Percentiles rank a stretch among this genome's conserved stretches.
phyloP scores from a whole-genome alignment of 805 yeast species.

The Candida dajiaensis region DNA sequence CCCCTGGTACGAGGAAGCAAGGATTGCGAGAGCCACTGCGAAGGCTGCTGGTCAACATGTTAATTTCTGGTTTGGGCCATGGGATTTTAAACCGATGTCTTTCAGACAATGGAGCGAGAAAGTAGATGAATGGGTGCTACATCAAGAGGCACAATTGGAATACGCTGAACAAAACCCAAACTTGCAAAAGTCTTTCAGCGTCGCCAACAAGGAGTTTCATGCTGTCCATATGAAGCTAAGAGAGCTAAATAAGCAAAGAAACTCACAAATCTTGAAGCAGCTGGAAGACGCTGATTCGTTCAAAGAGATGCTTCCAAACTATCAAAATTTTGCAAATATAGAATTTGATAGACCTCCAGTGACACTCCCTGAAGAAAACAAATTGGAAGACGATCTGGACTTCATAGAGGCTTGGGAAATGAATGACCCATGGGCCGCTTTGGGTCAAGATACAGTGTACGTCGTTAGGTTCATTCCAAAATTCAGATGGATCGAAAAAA shows the following conservation, averaged over 20 bases:
- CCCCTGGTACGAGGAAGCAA: conserved; percentile 73
- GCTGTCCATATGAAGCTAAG: conserved; percentile 11
- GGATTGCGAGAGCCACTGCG: conserved; percentile 41
- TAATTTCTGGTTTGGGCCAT: conserved; percentile 65
- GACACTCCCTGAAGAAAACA: conserved; percentile 15
- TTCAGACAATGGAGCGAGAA: conserved; percentile 30
- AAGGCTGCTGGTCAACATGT: conserved; percentile 39
- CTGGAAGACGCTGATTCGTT: conserved; percentile 11
- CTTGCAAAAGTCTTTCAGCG: neutral
- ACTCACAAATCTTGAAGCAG: conserved; percentile 16
- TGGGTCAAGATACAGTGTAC: conserved; percentile 18
- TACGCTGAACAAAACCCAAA: conserved; percentile 8
- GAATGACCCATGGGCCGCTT: conserved; percentile 22
- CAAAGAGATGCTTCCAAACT: conserved; percentile 13
- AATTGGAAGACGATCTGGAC: conserved; percentile 19
- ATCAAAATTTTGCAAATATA: conserved; percentile 9
- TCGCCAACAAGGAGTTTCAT: conserved; percentile 5
- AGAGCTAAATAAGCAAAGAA: conserved; percentile 13
- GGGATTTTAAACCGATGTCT: conserved; percentile 46
- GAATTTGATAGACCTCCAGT: conserved; percentile 7
- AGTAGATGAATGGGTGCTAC: conserved; percentile 21
- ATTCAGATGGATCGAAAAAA: conserved; percentile 12
- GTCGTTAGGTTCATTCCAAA: conserved; percentile 21
- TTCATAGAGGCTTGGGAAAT: conserved; percentile 22
- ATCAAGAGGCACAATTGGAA: conserved; percentile 13